These are phyloP conservation scores for Fusarium acutatum DNA, from an alignment of 2,329 filamentous ascomycete species.

Conservation along the genomic window DNA sequence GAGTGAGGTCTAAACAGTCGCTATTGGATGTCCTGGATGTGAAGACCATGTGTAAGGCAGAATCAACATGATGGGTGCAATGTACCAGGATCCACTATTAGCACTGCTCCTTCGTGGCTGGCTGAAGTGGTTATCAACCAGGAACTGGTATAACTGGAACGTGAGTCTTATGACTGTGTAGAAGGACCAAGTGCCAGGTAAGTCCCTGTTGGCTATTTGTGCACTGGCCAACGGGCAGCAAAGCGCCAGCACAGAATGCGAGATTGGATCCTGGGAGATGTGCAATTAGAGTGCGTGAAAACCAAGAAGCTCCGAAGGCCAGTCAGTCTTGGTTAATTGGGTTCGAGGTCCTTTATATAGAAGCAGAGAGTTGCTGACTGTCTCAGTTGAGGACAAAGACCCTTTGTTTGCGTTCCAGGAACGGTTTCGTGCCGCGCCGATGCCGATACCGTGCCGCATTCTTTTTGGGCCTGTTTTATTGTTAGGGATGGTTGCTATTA, in stretches of 20 bases:
- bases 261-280: constrained; percentile 28
- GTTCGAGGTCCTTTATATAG: not conserved
- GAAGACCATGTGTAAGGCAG: constrained; percentile 13
- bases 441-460: not conserved
- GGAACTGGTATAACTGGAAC: not conserved
- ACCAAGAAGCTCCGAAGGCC: not conserved
- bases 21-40: not conserved
- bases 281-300: constrained; percentile 8
- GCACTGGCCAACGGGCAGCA: constrained; percentile 19
- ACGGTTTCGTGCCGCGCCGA: constrained; percentile 2
- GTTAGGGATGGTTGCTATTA: not conserved
- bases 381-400: not conserved
- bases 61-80: not conserved
- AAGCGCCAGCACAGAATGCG: constrained; percentile 20
- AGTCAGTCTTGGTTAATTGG: not conserved
- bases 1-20: constrained; percentile 1
- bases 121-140: not conserved
- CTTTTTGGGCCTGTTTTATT: not conserved
- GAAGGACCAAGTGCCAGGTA: not conserved
- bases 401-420: not conserved
- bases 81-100: not conserved
- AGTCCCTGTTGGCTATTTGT: constrained; percentile 1
- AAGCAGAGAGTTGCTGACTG: not conserved
- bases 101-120: not conserved
- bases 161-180: not conserved